Evolutionary conservation across 257 asterid genomes (phyloP), one percentile per base, ranked within the genome.

Genomic region (Fraxinus anomala): DNA sequence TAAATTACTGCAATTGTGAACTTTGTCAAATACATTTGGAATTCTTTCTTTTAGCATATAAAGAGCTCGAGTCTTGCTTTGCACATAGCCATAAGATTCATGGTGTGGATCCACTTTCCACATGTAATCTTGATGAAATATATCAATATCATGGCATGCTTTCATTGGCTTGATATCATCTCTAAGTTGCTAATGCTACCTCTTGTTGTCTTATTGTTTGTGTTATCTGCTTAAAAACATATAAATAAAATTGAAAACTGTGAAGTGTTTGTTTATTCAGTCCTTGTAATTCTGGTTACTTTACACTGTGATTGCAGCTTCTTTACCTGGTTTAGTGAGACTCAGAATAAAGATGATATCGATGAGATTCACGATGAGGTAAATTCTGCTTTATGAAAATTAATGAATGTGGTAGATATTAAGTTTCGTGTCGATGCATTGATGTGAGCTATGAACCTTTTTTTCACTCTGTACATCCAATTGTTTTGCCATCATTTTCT

Each of bases 351-450:
- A 75, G 97, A 89, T 9, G 94, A 90, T 54, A 39, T 91, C 51
- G 96, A 82, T 77, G 97, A 92, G 76, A 83, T 94, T 86, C 97
- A 91, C 23, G 98, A 92, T 72, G 97, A 92, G 93, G 98, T 94
- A 84, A 82, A 28, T 42, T 76, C 76, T 70, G 67, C 67, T 21
- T 21, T 21, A 5, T 68, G 40, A 54, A 42, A 7, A 72, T 59
- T 65, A 42, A 30, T 74, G 42, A 68, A 26, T 54, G 17, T 70
- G 61, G 17, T 16, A 40, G 68, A 66, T 66, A 34, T 23, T 37
- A 54, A 31, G 49, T 36, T n/a, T 70, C 76, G 56, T 42, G 31
- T 47, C 72, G 30, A 72, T 42, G 5, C 30, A 63, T 14, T 63
- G 8, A 63, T 63, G 33, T 11, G 34, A 63, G 19, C 19, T 63